A percentile compares a stretch with the other conserved stretches of the same genome.
Conservation (phyloP, 805 yeast genomes). For the Pichia exigua region DNA sequence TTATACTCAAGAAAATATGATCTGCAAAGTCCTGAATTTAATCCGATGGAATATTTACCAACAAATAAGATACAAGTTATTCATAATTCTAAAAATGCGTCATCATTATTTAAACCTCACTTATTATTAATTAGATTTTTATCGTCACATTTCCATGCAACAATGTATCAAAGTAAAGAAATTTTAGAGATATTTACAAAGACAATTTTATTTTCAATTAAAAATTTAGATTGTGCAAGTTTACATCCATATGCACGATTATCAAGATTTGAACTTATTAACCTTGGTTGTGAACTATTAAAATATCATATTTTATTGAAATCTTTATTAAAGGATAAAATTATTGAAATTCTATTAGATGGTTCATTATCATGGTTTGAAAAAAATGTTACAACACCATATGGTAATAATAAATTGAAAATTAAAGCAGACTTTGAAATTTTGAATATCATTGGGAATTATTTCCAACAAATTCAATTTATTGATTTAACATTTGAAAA, state of each 20-base stretch:
- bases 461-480: constrained; percentile 20
- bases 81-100: constrained; percentile 42
- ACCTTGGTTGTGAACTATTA: constrained; percentile 59
- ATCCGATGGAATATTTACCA: constrained; percentile 85
- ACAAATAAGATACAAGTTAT: constrained; percentile 56
- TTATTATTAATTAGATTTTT: constrained; percentile 58
- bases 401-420: constrained; percentile 71
- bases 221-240: constrained; percentile 49
- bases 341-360: constrained; percentile 49
- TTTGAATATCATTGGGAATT: constrained; percentile 44
- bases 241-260: constrained; percentile 76
- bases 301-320: constrained; percentile 44
- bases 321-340: constrained; percentile 35
- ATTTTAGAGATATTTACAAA: constrained; percentile 61
- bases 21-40: constrained; percentile 48
- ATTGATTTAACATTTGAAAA: constrained; percentile 28
- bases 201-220: constrained; percentile 49
- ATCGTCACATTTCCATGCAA: constrained; percentile 72
- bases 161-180: constrained; percentile 63
- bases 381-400: constrained; percentile 59
- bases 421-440: constrained; percentile 60
- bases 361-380: constrained; percentile 78
- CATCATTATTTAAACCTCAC: constrained; percentile 55
- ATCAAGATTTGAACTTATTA: constrained; percentile 64
- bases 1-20: constrained; percentile 54